Conservation (phyloP, 768 basidiomycete genomes). For the Roridomyces roridus region DNA sequence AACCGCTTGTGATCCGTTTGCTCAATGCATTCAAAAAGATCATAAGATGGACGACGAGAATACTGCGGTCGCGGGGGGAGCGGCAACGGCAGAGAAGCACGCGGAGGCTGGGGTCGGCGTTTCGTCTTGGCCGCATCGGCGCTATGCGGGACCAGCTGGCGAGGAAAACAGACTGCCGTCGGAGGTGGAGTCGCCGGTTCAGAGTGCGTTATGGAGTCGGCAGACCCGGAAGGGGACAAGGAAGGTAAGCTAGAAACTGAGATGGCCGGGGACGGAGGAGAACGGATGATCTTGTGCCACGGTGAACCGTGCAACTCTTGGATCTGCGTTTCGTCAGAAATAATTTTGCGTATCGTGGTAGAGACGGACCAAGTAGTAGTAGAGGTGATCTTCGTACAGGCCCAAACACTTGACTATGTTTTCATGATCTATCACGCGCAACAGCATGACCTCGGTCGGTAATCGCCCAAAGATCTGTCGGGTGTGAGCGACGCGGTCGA, state of each 20-base stretch:
- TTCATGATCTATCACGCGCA: slow-evolving; percentile 76
- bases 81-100: slow-evolving; percentile 24
- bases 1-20: slow-evolving; percentile 81
- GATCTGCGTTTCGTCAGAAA: slow-evolving; percentile 53
- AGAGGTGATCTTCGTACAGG: slow-evolving; percentile 81
- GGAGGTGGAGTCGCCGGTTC: slow-evolving; percentile 49
- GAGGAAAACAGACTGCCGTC: slow-evolving; percentile 25
- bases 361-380: slow-evolving; percentile 82
- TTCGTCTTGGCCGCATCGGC: slow-evolving; percentile 11
- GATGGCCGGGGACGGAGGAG: slow-evolving; percentile 33
- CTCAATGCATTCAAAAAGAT: slow-evolving; percentile 96
- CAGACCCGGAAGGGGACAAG: slow-evolving; percentile 62
- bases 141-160: slow-evolving; percentile 19
- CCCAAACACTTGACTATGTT: slow-evolving; percentile 86
- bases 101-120: slow-evolving; percentile 8
- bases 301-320: slow-evolving; percentile 94
- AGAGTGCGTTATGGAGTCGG: slow-evolving; percentile 50
- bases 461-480: slow-evolving; percentile 54
- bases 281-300: slow-evolving; percentile 65
- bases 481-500: slow-evolving; percentile 54
- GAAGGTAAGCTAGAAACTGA: slow-evolving; percentile 51
- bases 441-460: slow-evolving; percentile 83
- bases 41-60: slow-evolving; percentile 81
- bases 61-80: slow-evolving; percentile 46
- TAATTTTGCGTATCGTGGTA: not conserved